These are phyloP conservation scores for Chamaecrista fasciculata DNA, from an alignment of 306 rosid genomes.

Conservation along the genomic window DNA sequence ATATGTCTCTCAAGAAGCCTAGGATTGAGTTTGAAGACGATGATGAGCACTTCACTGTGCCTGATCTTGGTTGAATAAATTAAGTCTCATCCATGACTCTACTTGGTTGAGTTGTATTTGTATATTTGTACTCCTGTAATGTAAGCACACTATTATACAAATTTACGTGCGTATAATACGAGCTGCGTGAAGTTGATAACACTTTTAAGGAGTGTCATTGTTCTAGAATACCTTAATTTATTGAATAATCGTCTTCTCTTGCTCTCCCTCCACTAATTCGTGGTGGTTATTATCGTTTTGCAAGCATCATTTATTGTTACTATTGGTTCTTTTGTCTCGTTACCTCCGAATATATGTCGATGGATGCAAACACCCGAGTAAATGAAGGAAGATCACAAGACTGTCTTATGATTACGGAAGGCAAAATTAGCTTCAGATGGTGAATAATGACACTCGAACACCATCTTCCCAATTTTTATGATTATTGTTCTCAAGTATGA, in stretches of 20 bases:
- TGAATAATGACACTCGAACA: neutral
- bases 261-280: neutral
- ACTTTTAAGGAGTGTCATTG: conserved; percentile 25
- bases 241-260: conserved; percentile 12
- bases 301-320: neutral
- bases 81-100: neutral
- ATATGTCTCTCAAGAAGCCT: conserved; percentile 65
- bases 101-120: conserved; percentile 33
- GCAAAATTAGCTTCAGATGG: conserved; percentile 32
- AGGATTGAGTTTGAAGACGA: conserved; percentile 78
- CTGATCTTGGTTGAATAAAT: conserved; percentile 72
- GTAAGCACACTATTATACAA: conserved; percentile 20
- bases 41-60: conserved; percentile 83
- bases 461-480: conserved; percentile 20
- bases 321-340: neutral
- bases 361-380: neutral
- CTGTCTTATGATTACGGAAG: conserved; percentile 4
- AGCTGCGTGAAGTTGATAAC: conserved; percentile 25
- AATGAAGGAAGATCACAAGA: conserved; percentile 4
- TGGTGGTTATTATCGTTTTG: conserved; percentile 15
- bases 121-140: conserved; percentile 32
- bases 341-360: neutral
- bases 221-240: conserved; percentile 24
- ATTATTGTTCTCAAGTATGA: too few relatives aligned
- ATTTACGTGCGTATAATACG: conserved; percentile 28